Conservation (phyloP, 768 basidiomycete genomes). For the Crepidotus variabilis region DNA sequence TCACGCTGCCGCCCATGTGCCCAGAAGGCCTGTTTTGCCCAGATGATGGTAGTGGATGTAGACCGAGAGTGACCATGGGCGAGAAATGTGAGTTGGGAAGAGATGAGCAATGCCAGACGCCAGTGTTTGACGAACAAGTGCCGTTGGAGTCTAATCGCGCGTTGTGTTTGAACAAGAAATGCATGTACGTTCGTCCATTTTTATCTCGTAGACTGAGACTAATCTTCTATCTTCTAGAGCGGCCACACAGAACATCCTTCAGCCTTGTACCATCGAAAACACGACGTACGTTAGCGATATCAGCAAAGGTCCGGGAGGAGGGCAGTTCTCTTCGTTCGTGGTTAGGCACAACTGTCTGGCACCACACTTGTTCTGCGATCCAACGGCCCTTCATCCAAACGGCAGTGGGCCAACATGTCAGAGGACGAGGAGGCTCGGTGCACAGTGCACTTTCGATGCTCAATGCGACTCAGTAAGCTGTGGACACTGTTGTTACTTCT, state of each 20-base stretch:
- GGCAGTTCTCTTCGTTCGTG: slow-evolving; percentile 45
- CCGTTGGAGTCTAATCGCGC: slow-evolving; percentile 49
- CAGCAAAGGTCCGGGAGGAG: slow-evolving; percentile 33
- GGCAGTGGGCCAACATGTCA: slow-evolving; percentile 35
- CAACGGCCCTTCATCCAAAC: slow-evolving; percentile 12
- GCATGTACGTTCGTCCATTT: slow-evolving; percentile 42
- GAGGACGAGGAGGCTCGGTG: slow-evolving; percentile 36
- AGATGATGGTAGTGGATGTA: slow-evolving; percentile 61
- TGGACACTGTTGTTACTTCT: background rate
- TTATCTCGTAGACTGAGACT: background rate
- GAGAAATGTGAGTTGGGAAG: slow-evolving; percentile 55
- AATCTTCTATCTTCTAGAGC: slow-evolving; percentile 30
- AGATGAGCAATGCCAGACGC: slow-evolving; percentile 51
- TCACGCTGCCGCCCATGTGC: slow-evolving; percentile 49
- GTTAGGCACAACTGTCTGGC: slow-evolving; percentile 56
- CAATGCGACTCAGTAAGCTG: slow-evolving; percentile 45
- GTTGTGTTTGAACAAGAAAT: slow-evolving; percentile 53
- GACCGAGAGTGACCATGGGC: slow-evolving; percentile 36
- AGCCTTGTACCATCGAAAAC: slow-evolving; percentile 40
- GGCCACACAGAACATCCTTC: slow-evolving; percentile 50
- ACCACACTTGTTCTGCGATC: slow-evolving; percentile 53
- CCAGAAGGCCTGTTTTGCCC: slow-evolving; percentile 54
- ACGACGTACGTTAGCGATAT: slow-evolving; percentile 33
- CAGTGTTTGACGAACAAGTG: slow-evolving; percentile 31
- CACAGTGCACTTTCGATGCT: slow-evolving; percentile 44